Evolutionary conservation across 495 filamentous ascomycete genomes (phyloP).

Genomic region (Symbiotaphrina buchneri): DNA sequence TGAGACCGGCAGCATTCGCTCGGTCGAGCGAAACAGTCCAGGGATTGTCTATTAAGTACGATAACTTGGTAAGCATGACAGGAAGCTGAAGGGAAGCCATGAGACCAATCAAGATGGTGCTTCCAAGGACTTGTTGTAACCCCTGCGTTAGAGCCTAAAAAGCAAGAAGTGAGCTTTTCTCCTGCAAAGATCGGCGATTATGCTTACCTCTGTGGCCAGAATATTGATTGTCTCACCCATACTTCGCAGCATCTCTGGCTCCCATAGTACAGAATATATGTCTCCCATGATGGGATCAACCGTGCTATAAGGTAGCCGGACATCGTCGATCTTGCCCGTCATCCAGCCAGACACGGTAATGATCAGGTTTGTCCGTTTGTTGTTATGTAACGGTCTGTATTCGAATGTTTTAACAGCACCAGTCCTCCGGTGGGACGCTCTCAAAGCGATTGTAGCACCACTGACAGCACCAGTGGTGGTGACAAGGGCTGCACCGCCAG

Average conservation of each 20-base stretch:
- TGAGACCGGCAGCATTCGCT: conserved; percentile 71
- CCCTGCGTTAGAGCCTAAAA: conserved; percentile 77
- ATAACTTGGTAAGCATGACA: conserved; percentile 77
- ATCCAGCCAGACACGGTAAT: conserved; percentile 95
- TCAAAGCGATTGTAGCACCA: conserved; percentile 64
- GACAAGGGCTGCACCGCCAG: conserved; percentile 82
- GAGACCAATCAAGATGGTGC: conserved; percentile 63
- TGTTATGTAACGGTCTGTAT: conserved; percentile 90
- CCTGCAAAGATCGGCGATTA: background rate
- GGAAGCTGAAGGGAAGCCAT: conserved; percentile 93
- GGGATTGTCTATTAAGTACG: conserved; percentile 95
- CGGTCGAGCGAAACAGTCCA: conserved; percentile 89
- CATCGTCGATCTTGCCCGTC: conserved; percentile 93
- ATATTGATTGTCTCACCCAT: conserved; percentile 99
- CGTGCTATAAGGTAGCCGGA: conserved; percentile 83
- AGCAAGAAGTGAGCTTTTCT: conserved; percentile 4
- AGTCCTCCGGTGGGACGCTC: conserved; percentile 64
- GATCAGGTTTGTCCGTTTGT: conserved; percentile 90
- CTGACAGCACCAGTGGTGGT: conserved; percentile 74
- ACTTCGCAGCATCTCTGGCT: conserved; percentile 90
- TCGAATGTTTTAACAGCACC: conserved; percentile 92
- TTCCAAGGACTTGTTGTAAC: conserved; percentile 84
- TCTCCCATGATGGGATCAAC: conserved; percentile 97
- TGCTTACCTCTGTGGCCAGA: conserved; percentile 75
- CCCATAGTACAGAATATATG: conserved; percentile 93